Evolutionary conservation across 2,329 filamentous ascomycete genomes (phyloP).

Genomic region (Gyromitra esculenta): DNA sequence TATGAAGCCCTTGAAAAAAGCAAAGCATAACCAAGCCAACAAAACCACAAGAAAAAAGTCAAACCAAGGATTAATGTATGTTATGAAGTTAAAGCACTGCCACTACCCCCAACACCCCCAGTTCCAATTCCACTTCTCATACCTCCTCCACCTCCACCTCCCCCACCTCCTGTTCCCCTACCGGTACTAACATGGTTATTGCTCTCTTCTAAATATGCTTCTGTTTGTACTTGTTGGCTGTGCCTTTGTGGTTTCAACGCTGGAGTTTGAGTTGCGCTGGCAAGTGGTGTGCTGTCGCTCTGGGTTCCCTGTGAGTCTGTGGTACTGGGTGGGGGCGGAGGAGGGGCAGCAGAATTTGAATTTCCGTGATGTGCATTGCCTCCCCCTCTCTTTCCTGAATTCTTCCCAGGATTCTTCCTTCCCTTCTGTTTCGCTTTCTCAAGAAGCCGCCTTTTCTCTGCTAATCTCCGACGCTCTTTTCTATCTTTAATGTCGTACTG

Average conservation of each 20-base stretch:
- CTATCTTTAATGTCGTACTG: constrained; percentile 96
- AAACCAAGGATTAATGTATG: constrained; percentile 28
- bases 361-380: constrained; percentile 61
- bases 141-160: constrained; percentile 35
- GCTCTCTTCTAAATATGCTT: constrained; percentile 47
- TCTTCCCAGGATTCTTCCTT: constrained; percentile 72
- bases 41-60: constrained; percentile 19
- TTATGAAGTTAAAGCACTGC: constrained; percentile 46
- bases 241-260: constrained; percentile 56
- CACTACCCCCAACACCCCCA: constrained; percentile 32
- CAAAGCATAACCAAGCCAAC: constrained; percentile 37
- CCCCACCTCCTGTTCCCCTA: constrained; percentile 47
- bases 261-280: constrained; percentile 54
- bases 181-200: constrained; percentile 54
- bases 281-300: constrained; percentile 57
- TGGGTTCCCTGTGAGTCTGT: constrained; percentile 57
- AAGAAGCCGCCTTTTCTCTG: constrained; percentile 82
- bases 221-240: constrained; percentile 56
- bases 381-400: constrained; percentile 59
- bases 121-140: constrained; percentile 32
- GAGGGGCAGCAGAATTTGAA: constrained; percentile 53
- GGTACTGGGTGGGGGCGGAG: constrained; percentile 54
- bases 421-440: constrained; percentile 96
- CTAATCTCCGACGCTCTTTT: constrained; percentile 80
- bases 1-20: constrained; percentile 20